Evolutionary conservation across 1,139 yeast genomes (phyloP).

Genomic region (Spathaspora sp.): DNA sequence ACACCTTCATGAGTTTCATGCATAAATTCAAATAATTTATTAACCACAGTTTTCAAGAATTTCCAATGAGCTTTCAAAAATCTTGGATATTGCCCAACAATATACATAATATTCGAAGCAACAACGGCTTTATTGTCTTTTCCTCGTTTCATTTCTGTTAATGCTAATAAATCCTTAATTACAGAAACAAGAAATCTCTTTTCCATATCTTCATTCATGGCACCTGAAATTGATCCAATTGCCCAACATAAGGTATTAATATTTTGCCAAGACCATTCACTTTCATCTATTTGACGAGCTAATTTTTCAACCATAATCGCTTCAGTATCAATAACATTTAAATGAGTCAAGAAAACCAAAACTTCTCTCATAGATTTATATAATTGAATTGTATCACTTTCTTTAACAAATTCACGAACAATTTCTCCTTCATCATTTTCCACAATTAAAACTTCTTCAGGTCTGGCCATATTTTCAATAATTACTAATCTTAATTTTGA

Average conservation of each 20-base stretch:
- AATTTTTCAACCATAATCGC: slow-evolving; percentile 89
- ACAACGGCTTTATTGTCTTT: slow-evolving; percentile 98
- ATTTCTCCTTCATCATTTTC: slow-evolving; percentile 99
- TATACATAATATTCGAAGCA: slow-evolving; percentile 98
- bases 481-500: slow-evolving; percentile 84
- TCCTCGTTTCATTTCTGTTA: slow-evolving; percentile 95
- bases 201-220: slow-evolving; percentile 98
- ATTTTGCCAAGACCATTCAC: slow-evolving; percentile 99
- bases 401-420: slow-evolving; percentile 95
- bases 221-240: slow-evolving; percentile 96
- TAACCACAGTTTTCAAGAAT: slow-evolving; percentile 91
- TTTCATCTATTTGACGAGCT: slow-evolving; percentile 89
- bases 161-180: slow-evolving; percentile 83
- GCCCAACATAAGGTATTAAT: slow-evolving; percentile 99
- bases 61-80: slow-evolving; percentile 98
- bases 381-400: slow-evolving; percentile 92
- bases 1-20: slow-evolving; percentile 99
- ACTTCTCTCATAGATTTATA: slow-evolving; percentile 96
- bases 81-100: slow-evolving; percentile 98
- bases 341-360: slow-evolving; percentile 89
- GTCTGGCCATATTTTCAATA: slow-evolving; percentile 97
- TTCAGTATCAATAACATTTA: slow-evolving; percentile 93
- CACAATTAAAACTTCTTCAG: slow-evolving; percentile 94
- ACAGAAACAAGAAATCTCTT: slow-evolving; percentile 90
- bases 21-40: slow-evolving; percentile 96